These are phyloP conservation scores for Phylloporus sp. DNA, from an alignment of 768 basidiomycete genomes.

Conservation along the genomic window DNA sequence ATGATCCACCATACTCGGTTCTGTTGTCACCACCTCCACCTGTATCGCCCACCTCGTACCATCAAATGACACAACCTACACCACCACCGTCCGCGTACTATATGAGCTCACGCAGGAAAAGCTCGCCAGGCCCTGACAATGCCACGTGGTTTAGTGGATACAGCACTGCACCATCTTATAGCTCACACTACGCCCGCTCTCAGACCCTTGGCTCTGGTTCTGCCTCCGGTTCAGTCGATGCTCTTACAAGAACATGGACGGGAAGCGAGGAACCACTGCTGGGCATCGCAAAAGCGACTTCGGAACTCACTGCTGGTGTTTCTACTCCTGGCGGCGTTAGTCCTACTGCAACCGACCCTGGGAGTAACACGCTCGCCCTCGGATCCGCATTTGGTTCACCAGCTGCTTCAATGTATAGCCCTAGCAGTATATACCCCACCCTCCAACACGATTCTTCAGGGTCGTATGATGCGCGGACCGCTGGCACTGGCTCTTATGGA, in stretches of 20 bases:
- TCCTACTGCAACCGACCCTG: conserved; percentile 2
- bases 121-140: conserved; percentile 29
- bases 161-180: conserved; percentile 22
- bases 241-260: conserved; percentile 25
- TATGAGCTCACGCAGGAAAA: conserved; percentile 12
- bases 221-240: conserved; percentile 24
- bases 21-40: conserved; percentile 27
- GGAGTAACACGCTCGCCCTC: conserved; percentile 13
- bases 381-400: conserved; percentile 32
- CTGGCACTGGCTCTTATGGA: conserved; percentile 21
- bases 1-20: conserved; percentile 14
- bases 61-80: conserved; percentile 6
- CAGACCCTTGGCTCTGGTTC: conserved; percentile 29
- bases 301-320: conserved; percentile 5
- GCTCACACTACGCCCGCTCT: conserved; percentile 27
- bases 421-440: conserved; percentile 6
- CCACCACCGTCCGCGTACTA: conserved; percentile 29
- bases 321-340: conserved; percentile 8
- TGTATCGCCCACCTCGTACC: neutral
- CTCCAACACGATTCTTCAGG: conserved; percentile 17
- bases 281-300: conserved; percentile 9
- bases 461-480: conserved; percentile 16
- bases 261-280: conserved; percentile 31
- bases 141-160: conserved; percentile 25
- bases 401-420: conserved; percentile 17